phyloP scores from a whole-genome alignment of 768 basidiomycete species.

The Imleria badia region DNA sequence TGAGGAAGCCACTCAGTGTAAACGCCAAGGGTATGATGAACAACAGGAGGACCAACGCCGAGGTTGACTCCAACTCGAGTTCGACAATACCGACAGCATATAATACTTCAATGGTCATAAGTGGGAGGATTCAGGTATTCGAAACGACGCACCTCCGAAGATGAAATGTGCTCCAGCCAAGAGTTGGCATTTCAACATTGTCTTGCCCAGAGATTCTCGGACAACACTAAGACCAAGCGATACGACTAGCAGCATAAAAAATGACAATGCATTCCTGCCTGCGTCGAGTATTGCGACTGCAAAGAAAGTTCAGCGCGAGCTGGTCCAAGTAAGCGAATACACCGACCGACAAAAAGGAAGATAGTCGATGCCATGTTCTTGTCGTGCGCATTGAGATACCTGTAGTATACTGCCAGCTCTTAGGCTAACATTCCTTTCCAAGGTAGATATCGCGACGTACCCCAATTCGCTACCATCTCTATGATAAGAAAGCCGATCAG shows the following conservation, averaged over 20 bases:
- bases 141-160: constrained; percentile 75
- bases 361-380: constrained; percentile 70
- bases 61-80: constrained; percentile 87
- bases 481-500: constrained; percentile 83
- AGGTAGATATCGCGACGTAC: constrained; percentile 38
- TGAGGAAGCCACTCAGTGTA: constrained; percentile 91
- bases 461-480: constrained; percentile 94
- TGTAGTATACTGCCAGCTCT: constrained; percentile 70
- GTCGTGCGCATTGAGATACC: constrained; percentile 89
- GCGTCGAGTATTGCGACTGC: constrained; percentile 93
- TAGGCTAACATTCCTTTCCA: constrained; percentile 2
- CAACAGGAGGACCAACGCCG: constrained; percentile 77
- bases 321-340: neutral
- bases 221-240: constrained; percentile 92
- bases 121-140: neutral
- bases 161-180: constrained; percentile 85
- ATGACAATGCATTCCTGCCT: constrained; percentile 89
- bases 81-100: constrained; percentile 96
- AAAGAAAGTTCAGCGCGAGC: constrained; percentile 1
- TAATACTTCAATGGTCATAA: constrained; percentile 54
- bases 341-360: constrained; percentile 90
- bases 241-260: constrained; percentile 93
- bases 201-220: constrained; percentile 78
- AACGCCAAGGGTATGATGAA: constrained; percentile 95
- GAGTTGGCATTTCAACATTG: constrained; percentile 81